Evolutionary conservation across 139 green algal species (phyloP), one percentile per base, ranked within the genome.

Genomic region (Chlorella sp.): DNA sequence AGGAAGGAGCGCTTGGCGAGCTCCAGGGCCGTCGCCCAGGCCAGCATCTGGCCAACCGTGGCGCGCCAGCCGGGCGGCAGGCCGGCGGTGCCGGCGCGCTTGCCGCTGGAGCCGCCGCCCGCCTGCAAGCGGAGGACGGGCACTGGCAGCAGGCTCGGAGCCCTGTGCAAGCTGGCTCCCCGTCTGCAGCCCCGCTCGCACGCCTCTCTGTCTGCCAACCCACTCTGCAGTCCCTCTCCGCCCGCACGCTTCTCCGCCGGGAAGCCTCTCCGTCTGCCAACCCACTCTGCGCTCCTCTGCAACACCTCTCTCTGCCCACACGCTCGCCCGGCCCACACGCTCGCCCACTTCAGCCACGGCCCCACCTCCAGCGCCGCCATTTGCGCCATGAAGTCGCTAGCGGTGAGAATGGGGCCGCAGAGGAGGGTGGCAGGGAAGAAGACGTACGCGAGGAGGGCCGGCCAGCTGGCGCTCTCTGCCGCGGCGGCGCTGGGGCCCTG

Each of bases 391-490:
- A 45, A 77, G 4, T 68, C 42, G 7, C 41, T 21, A 5, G 71
- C 71, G 11, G 43, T 21, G 17, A 77, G 25, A 3, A 77, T 17
- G 5, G 71, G 71, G 21, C 71, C 71, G 38, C 14, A 35, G 0
- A 77, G 42, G 59, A 53, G 70, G 41, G 36, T 27, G n/a, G 71
- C 58, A 6, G 59, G 31, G 14, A 67, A 66, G 27, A 70, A 11
- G 5, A 46, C 17, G 31, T 77, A 77, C 19, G 53, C 59, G 7
- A 77, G 43, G 59, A 62, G 70, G 59, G 71, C 71, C 2, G 59
- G 15, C 71, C 71, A 77, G 71, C 48, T 45, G 59, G 56, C 42
- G 25, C 31, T 48, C 35, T 38, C 31, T n/a, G 48, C 35, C 11
- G 25, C 53, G 12, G 67, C 35, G 27, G 67, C 63, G 67, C 48